Evolutionary conservation across 768 basidiomycete genomes (phyloP).

Genomic region (Cystofilobasidium bisporidii): DNA sequence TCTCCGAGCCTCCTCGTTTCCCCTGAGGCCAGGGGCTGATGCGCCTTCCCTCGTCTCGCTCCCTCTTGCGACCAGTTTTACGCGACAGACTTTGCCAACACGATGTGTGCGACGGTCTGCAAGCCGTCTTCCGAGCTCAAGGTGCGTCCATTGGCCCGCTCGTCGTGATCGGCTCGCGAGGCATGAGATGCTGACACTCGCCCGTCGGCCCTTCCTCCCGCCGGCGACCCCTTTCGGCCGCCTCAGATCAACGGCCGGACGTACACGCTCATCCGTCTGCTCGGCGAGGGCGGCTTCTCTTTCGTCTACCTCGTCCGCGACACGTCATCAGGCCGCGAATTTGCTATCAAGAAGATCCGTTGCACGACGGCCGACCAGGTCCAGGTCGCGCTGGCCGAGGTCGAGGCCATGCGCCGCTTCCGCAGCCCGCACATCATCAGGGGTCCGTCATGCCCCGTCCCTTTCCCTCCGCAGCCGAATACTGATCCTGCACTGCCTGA

Average conservation of each 20-base stretch:
- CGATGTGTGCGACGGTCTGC: slow-evolving; percentile 34
- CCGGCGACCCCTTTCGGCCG: slow-evolving; percentile 35
- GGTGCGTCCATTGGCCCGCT: slow-evolving; percentile 3
- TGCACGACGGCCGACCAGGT: slow-evolving; percentile 88
- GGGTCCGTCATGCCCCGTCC: too few species aligned
- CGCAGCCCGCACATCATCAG: slow-evolving; percentile 96
- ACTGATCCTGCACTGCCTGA: too few species aligned
- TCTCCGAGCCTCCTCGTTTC: neutral
- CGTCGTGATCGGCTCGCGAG: slow-evolving; percentile 29
- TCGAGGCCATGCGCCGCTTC: slow-evolving; percentile 87
- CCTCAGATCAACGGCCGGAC: slow-evolving; percentile 94
- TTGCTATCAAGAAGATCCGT: slow-evolving; percentile 88
- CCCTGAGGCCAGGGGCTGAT: too few species aligned
- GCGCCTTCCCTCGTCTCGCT: neutral
- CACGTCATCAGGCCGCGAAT: slow-evolving; percentile 56
- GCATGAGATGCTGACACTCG: slow-evolving; percentile 50
- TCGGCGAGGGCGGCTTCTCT: slow-evolving; percentile 67
- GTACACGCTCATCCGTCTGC: slow-evolving; percentile 80
- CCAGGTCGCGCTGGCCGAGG: slow-evolving; percentile 51
- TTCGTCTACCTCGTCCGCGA: slow-evolving; percentile 42
- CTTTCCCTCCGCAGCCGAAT: too few species aligned
- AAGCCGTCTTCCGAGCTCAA: slow-evolving; percentile 21
- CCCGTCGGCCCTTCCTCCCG: slow-evolving; percentile 49
- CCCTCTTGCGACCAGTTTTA: slow-evolving; percentile 33
- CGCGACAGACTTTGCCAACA: slow-evolving; percentile 37